phyloP scores from a whole-genome alignment of 2,329 filamentous ascomycete genomes.

The Epichloe scottii region DNA sequence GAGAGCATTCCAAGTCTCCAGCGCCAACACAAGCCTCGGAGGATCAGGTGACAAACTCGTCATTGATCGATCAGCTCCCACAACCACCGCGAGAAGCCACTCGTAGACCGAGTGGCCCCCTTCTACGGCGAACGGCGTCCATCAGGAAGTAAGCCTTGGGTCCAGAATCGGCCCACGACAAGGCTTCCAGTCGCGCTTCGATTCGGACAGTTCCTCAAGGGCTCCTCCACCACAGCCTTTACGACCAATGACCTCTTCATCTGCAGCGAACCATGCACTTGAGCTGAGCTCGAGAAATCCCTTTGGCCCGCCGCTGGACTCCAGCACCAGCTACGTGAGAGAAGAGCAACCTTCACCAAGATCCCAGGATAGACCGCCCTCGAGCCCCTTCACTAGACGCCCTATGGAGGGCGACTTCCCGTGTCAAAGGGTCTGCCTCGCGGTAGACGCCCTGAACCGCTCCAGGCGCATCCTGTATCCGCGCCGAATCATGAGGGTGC shows the following conservation, averaged over 20 bases:
- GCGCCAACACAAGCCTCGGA: neutral
- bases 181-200: constrained; percentile 15
- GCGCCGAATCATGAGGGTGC: neutral
- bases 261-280: constrained; percentile 8
- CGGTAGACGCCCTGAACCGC: constrained; percentile 17
- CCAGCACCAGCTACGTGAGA: constrained; percentile 6
- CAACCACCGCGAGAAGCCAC: neutral
- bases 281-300: constrained; percentile 11
- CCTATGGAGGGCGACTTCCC: constrained; percentile 22
- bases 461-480: constrained; percentile 1
- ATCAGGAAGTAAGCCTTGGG: neutral
- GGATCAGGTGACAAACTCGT: constrained; percentile 1
- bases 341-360: constrained; percentile 4
- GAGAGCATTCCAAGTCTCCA: constrained; percentile 5
- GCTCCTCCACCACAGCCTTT: constrained; percentile 12
- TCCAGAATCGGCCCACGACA: neutral
- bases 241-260: constrained; percentile 12
- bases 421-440: constrained; percentile 22
- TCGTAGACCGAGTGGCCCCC: neutral
- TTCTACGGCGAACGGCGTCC: constrained; percentile 1
- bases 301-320: constrained; percentile 10
- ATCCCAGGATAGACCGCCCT: constrained; percentile 6
- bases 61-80: constrained; percentile 4
- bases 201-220: constrained; percentile 10
- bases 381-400: constrained; percentile 16